Evolutionary conservation across 306 rosid genomes (phyloP).

Genomic region (Canavalia gladiata): DNA sequence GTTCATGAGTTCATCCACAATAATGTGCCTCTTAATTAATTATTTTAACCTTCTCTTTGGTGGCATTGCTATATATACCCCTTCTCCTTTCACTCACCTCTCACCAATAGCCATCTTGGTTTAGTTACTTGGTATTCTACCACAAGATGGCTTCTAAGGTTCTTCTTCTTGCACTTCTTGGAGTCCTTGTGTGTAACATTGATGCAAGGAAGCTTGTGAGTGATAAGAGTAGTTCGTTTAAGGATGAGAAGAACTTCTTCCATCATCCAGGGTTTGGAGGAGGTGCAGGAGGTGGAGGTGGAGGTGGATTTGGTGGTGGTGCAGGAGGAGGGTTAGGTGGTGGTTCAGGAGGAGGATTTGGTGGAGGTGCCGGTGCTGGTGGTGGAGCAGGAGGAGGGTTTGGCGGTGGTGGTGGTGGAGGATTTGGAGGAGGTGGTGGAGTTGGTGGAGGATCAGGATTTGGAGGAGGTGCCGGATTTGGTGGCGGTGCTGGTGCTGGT

Average conservation of each 20-base stretch:
- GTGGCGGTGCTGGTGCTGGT: conserved; percentile 52
- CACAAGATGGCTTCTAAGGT: conserved; percentile 50
- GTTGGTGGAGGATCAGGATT: conserved; percentile 60
- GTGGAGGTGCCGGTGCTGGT: conserved; percentile 52
- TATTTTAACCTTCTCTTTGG: neutral
- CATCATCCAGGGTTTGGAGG: conserved; percentile 59
- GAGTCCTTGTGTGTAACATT: conserved; percentile 64
- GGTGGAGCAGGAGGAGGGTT: conserved; percentile 53
- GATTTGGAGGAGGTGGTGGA: conserved; percentile 58
- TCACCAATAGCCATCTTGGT: conserved; percentile 25
- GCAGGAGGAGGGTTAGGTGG: conserved; percentile 61
- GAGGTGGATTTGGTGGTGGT: conserved; percentile 68
- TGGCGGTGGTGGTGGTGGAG: conserved; percentile 60
- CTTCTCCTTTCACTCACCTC: conserved; percentile 14
- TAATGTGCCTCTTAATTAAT: conserved; percentile 20
- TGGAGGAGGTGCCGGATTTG: conserved; percentile 62
- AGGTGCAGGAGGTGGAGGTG: conserved; percentile 68
- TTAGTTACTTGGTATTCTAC: neutral
- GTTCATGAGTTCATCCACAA: conserved; percentile 42
- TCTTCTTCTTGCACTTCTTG: conserved; percentile 58
- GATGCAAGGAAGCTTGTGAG: conserved; percentile 68
- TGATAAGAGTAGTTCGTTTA: conserved; percentile 48
- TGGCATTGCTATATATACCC: conserved; percentile 57
- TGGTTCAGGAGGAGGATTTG: conserved; percentile 58
- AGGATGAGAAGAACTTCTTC: conserved; percentile 57